Percentiles rank a stretch among this genome's conserved stretches.
Conservation (phyloP, 2,329 filamentous ascomycete species). For the Epichloe festucae region DNA sequence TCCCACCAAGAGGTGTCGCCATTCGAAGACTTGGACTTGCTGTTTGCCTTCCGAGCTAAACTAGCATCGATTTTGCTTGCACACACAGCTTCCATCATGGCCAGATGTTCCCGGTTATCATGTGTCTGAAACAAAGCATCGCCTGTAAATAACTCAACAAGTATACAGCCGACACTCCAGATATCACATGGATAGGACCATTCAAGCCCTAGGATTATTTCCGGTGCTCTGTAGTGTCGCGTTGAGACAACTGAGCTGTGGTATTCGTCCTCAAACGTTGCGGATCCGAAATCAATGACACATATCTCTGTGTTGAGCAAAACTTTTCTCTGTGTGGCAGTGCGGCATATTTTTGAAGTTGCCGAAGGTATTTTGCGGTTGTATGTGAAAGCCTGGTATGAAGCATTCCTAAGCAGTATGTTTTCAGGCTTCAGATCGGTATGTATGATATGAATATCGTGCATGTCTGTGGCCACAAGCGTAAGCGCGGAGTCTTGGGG, state of each 20-base stretch:
- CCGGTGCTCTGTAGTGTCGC: slow-evolving; percentile 55
- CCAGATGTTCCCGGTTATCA: slow-evolving; percentile 58
- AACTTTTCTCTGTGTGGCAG: slow-evolving; percentile 47
- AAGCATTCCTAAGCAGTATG: slow-evolving; percentile 51
- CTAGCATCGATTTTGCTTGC: no score
- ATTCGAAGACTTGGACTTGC: no score
- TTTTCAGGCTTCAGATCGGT: slow-evolving; percentile 66
- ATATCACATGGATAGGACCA: slow-evolving; percentile 64
- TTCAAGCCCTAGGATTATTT: slow-evolving; percentile 57
- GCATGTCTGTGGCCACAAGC: slow-evolving; percentile 30
- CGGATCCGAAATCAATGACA: slow-evolving; percentile 59
- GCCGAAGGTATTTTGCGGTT: slow-evolving; percentile 53
- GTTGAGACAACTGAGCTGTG: slow-evolving; percentile 61
- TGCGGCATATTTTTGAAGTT: slow-evolving; percentile 30
- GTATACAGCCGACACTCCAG: slow-evolving; percentile 61
- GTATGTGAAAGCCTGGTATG: slow-evolving; percentile 59
- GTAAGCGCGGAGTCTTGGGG: no score
- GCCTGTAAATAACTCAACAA: slow-evolving; percentile 60
- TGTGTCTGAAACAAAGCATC: slow-evolving; percentile 62
- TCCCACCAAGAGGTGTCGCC: slow-evolving; percentile 26
- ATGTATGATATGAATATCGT: slow-evolving; percentile 94
- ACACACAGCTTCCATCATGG: slow-evolving; percentile 59
- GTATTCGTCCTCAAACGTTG: slow-evolving; percentile 61
- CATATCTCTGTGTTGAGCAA: slow-evolving; percentile 57
- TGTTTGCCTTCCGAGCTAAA: no score